A percentile compares a stretch with the other conserved stretches of the same genome.
Conservation (phyloP, 1,284 basidiomycete species). For the Irpex sp. region DNA sequence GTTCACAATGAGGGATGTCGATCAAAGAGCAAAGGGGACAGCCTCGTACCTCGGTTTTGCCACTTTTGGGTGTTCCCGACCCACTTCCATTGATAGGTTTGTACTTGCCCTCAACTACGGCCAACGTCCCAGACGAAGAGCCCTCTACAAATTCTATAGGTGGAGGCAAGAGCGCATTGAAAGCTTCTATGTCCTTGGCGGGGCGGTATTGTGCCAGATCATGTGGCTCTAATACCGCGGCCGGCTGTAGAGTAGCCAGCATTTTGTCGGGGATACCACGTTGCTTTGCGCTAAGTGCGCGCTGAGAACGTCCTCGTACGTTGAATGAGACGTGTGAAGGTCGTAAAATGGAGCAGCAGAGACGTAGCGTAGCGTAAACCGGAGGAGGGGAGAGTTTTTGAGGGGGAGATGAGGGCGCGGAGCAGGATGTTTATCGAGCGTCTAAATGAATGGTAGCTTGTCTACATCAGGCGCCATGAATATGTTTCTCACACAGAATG, state of each 20-base stretch:
- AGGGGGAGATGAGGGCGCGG: constrained; percentile 1
- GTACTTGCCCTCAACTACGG: constrained; percentile 68
- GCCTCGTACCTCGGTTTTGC: constrained; percentile 34
- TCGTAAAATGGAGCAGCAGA: background rate
- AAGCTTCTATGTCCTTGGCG: constrained; percentile 65
- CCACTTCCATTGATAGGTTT: constrained; percentile 64
- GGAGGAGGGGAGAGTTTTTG: background rate
- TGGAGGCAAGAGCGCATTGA: constrained; percentile 70
- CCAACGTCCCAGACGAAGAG: constrained; percentile 68
- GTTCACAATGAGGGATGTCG: background rate
- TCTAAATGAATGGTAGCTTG: background rate
- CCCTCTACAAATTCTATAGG: constrained; percentile 79
- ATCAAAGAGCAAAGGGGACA: background rate
- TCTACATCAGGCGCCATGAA: background rate
- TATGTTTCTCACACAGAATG: background rate
- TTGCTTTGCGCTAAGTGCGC: background rate
- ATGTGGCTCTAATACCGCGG: constrained; percentile 45
- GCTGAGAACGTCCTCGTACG: background rate
- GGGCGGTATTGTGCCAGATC: constrained; percentile 57
- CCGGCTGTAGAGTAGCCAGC: constrained; percentile 58
- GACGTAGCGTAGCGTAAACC: background rate
- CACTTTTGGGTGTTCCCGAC: constrained; percentile 33
- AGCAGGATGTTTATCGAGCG: background rate
- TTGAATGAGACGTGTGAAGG: background rate
- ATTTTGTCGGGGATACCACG: constrained; percentile 28